Base-by-base conservation (phyloP, 2,329 filamentous ascomycete species). In the Colletotrichum tamarilloi region DNA sequence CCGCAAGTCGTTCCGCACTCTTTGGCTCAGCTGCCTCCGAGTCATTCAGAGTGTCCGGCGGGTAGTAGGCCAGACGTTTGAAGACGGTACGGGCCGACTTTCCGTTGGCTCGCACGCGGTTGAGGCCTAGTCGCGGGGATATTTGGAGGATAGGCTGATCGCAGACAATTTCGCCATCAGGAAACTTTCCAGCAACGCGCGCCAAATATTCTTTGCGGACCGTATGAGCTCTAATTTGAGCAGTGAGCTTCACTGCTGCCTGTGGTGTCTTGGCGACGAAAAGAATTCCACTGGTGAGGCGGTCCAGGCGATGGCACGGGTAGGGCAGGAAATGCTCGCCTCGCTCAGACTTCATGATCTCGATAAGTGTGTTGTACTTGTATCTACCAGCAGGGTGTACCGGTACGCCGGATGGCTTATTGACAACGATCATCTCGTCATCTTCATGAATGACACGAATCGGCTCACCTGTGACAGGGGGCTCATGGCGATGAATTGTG, bases 201-300 rank as follows among this genome's bases (percentile, higher is more conserved):
- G 96, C 96, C 28, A 99, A 87, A 79, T 99, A 99, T 82, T 99
- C 97, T 81, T 99, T 99, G 77, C 95, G 92, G 49, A 99, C 94
- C 0, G 93, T 96, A 46, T 97, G 89, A 5, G 89, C 89, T 76
- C 91, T 90, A 72, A 99, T 94, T 82, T 98, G 93, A 55, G 88
- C 85, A 67, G 92, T 91, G 76, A 99, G 88, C 38, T 87, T 87
- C 76, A 96, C 94, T 0, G 97, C 96, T 0, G 94, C 94, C 78
- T 91, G 90, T 49, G 92, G 88, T 75, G 94, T 92, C 84, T 99
- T 99, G 32, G 93, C 97, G 77, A 99, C 92, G 82, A 99, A 99
- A 96, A 99, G 98, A 80, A 99, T 94, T 62, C 97, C 97, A 77
- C 95, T 98, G 0, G 97, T 99, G 78, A 99, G 85, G 65, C 97